Evolutionary conservation across 176 grass and related monocot species (phyloP).

Genomic region (Oryza australiensis): DNA sequence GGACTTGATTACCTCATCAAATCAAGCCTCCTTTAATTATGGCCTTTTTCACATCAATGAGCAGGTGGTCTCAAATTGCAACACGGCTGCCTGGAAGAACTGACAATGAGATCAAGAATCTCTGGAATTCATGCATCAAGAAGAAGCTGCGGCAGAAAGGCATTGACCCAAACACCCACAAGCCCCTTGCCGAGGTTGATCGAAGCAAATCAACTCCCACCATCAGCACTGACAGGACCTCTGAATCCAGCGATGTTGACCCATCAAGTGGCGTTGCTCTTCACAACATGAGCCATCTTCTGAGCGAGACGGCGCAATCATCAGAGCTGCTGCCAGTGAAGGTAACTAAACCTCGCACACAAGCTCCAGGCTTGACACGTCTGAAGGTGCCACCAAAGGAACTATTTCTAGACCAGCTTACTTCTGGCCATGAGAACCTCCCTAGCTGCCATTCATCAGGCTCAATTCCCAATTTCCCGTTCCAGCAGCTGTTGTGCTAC

Average conservation of each 20-base stretch:
- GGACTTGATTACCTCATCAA: not conserved
- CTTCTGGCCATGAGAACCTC: slow-evolving; percentile 38
- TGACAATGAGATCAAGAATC: slow-evolving; percentile 75
- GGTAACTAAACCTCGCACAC: slow-evolving; percentile 30
- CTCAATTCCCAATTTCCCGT: slow-evolving; percentile 38
- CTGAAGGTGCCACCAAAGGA: slow-evolving; percentile 36
- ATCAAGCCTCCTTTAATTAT: not conserved
- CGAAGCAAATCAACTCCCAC: slow-evolving; percentile 33
- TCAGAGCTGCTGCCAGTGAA: slow-evolving; percentile 28
- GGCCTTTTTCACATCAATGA: not conserved
- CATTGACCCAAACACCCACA: slow-evolving; percentile 64
- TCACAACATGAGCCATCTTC: slow-evolving; percentile 29
- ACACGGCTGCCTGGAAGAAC: slow-evolving; percentile 66
- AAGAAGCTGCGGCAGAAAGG: slow-evolving; percentile 62
- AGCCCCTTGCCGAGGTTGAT: slow-evolving; percentile 33
- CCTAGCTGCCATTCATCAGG: slow-evolving; percentile 24
- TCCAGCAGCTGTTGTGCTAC: slow-evolving; percentile 40
- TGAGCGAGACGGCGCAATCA: slow-evolving; percentile 47
- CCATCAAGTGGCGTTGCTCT: slow-evolving; percentile 30
- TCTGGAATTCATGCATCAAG: slow-evolving; percentile 68
- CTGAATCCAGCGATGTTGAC: slow-evolving; percentile 44
- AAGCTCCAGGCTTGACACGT: slow-evolving; percentile 35
- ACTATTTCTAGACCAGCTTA: slow-evolving; percentile 44
- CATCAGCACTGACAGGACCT: slow-evolving; percentile 44
- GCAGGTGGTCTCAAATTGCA: slow-evolving; percentile 72